Percentiles rank a stretch among this genome's conserved stretches.
phyloP scores from a whole-genome alignment of 2,329 filamentous ascomycete genomes.

The Ceratocystis variospora region DNA sequence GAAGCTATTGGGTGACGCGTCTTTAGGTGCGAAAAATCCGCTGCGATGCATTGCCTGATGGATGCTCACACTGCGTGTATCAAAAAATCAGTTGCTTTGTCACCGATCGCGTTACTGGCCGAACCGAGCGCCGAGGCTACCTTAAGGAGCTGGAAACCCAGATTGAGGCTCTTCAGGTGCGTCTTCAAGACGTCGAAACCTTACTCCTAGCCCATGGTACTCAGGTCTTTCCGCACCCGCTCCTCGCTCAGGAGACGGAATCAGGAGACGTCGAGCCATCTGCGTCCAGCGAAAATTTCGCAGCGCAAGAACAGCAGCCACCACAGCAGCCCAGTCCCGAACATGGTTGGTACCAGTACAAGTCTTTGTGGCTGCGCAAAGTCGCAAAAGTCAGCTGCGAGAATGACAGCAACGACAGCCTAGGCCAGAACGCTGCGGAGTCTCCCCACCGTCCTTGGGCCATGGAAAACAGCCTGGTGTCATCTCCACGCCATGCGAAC shows the following conservation, averaged over 20 bases:
- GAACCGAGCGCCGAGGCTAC: slow-evolving; percentile 65
- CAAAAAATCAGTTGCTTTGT: slow-evolving; percentile 68
- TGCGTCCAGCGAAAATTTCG: not conserved
- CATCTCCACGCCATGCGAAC: slow-evolving; percentile 21
- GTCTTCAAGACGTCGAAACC: slow-evolving; percentile 54
- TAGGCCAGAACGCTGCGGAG: not conserved
- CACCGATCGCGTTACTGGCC: slow-evolving; percentile 74
- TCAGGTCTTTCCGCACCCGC: slow-evolving; percentile 32
- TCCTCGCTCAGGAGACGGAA: not conserved
- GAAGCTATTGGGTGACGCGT: slow-evolving; percentile 29
- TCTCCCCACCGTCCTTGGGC: not conserved
- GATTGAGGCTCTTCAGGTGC: slow-evolving; percentile 50
- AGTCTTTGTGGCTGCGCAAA: slow-evolving; percentile 9
- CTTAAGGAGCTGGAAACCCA: slow-evolving; percentile 63
- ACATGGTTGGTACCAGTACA: slow-evolving; percentile 1
- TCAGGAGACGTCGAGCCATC: not conserved
- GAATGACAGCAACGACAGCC: not conserved
- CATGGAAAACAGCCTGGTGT: not conserved
- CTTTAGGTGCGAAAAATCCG: slow-evolving; percentile 62
- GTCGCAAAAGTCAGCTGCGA: not conserved
- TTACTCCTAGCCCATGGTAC: slow-evolving; percentile 48
- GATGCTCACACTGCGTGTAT: slow-evolving; percentile 68
- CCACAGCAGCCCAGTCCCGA: not conserved
- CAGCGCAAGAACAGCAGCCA: not conserved
- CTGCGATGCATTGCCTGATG: slow-evolving; percentile 67